Conservation (phyloP, 768 basidiomycete species). For the Boletellus emodensis region DNA sequence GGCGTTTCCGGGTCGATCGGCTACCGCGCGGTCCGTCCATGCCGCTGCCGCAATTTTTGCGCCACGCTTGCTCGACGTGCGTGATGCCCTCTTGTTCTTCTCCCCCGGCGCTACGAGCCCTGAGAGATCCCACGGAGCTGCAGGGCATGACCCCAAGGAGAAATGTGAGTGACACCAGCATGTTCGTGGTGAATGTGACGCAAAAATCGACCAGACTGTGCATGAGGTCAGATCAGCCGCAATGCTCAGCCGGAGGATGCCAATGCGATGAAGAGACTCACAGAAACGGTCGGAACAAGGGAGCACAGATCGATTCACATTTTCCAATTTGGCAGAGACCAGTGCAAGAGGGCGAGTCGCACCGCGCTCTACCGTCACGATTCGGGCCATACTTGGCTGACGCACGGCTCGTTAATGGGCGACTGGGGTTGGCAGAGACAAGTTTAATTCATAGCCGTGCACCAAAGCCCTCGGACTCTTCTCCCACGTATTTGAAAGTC, state of each 20-base stretch:
- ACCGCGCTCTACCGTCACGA: constrained; percentile 9
- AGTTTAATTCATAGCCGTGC: constrained; percentile 7
- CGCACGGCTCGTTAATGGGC: constrained; percentile 1
- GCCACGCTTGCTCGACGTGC: not conserved
- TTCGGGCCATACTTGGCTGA: constrained; percentile 4
- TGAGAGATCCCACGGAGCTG: not conserved
- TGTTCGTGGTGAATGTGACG: constrained; percentile 2
- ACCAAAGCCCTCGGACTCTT: constrained; percentile 17
- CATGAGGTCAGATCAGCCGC: constrained; percentile 8
- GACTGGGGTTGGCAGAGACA: not conserved
- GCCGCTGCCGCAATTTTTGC: constrained; percentile 8
- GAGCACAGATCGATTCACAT: constrained; percentile 17
- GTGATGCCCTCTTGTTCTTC: not conserved
- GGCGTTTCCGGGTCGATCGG: constrained; percentile 13
- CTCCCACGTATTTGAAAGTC: constrained; percentile 17
- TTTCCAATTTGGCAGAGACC: constrained; percentile 20
- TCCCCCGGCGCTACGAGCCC: constrained; percentile 7
- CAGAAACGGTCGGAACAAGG: constrained; percentile 3
- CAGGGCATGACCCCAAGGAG: not conserved
- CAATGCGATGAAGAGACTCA: constrained; percentile 2
- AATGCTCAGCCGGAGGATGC: constrained; percentile 4
- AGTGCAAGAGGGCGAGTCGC: not conserved
- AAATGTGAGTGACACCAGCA: constrained; percentile 5
- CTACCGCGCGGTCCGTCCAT: constrained; percentile 8
- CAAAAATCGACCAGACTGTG: not conserved